These are phyloP conservation scores for Eucommia ulmoides DNA, from an alignment of 257 asterid genomes.

Conservation along the genomic window DNA sequence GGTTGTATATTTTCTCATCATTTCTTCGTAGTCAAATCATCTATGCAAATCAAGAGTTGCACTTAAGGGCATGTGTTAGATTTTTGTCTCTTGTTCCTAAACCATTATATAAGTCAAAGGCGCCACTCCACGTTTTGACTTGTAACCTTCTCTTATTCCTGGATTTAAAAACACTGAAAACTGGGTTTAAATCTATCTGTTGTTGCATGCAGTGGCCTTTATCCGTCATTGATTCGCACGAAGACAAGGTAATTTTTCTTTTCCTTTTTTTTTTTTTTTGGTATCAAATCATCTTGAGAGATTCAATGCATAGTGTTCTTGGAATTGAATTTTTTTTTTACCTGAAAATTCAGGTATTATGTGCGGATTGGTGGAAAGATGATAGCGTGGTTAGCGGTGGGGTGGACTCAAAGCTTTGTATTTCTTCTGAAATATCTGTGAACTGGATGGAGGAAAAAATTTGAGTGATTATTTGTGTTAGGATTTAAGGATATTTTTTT, in stretches of 20 bases:
- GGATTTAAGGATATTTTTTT: too few relatives aligned
- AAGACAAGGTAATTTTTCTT: conserved; percentile 61
- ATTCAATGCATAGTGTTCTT: neutral
- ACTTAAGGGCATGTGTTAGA: too few relatives aligned
- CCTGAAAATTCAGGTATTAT: conserved; percentile 58
- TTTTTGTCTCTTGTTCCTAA: too few relatives aligned
- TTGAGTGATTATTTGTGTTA: too few relatives aligned
- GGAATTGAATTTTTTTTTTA: neutral
- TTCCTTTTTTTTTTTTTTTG: neutral
- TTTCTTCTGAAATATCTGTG: conserved; percentile 60
- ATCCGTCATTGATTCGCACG: conserved; percentile 63
- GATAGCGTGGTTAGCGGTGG: conserved; percentile 82
- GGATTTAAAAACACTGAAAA: neutral
- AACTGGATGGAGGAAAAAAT: conserved; percentile 18
- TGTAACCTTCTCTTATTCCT: neutral
- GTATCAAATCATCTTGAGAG: neutral
- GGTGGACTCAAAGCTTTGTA: conserved; percentile 72
- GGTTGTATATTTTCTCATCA: too few relatives aligned
- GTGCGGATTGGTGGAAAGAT: conserved; percentile 90
- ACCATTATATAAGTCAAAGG: too few relatives aligned
- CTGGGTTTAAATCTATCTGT: conserved; percentile 8
- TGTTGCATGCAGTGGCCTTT: conserved; percentile 79
- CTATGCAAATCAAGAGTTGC: too few relatives aligned
- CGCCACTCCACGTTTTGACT: conserved; percentile 1
- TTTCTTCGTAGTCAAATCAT: too few relatives aligned